A percentile compares a stretch with the other conserved stretches of the same genome.
Conservation (phyloP, 495 filamentous ascomycete species). For the Lentithecium fluviatile region DNA sequence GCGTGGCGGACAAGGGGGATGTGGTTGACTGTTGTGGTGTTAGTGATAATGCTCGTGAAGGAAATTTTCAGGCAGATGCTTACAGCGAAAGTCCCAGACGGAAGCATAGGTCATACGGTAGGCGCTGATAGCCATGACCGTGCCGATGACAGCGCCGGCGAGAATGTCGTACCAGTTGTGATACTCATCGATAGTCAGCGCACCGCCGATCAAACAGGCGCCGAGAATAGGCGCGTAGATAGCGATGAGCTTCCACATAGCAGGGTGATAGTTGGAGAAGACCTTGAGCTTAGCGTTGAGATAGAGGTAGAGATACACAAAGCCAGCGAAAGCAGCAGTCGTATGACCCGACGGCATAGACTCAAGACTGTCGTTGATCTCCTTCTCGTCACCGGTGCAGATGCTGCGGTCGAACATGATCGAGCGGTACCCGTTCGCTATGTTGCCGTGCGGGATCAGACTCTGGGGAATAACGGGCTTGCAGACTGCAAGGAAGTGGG, state of each 20-base stretch:
- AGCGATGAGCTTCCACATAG: constrained; percentile 61
- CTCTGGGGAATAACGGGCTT: constrained; percentile 42
- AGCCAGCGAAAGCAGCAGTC: constrained; percentile 53
- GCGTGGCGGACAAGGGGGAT: constrained; percentile 37
- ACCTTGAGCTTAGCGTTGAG: constrained; percentile 59
- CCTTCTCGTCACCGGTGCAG: constrained; percentile 49
- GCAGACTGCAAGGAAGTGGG: constrained; percentile 55
- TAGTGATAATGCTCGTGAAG: no score
- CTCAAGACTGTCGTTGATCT: constrained; percentile 51
- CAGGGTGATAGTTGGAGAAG: constrained; percentile 58
- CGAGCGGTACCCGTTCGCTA: constrained; percentile 48
- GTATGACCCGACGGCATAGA: constrained; percentile 56
- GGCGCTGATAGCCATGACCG: constrained; percentile 35
- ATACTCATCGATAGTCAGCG: constrained; percentile 58
- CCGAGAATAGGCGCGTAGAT: constrained; percentile 60
- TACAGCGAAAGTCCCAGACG: constrained; percentile 37
- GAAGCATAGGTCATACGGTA: constrained; percentile 40
- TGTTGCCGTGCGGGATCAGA: constrained; percentile 8
- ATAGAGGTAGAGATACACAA: constrained; percentile 54
- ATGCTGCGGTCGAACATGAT: constrained; percentile 54
- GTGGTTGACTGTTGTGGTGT: constrained; percentile 34
- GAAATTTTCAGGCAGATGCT: neutral
- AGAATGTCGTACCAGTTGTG: constrained; percentile 51
- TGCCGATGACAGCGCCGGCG: constrained; percentile 40
- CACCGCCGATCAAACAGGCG: constrained; percentile 57